phyloP scores from a whole-genome alignment of 2,329 filamentous ascomycete genomes.

The Talaromyces sp. region DNA sequence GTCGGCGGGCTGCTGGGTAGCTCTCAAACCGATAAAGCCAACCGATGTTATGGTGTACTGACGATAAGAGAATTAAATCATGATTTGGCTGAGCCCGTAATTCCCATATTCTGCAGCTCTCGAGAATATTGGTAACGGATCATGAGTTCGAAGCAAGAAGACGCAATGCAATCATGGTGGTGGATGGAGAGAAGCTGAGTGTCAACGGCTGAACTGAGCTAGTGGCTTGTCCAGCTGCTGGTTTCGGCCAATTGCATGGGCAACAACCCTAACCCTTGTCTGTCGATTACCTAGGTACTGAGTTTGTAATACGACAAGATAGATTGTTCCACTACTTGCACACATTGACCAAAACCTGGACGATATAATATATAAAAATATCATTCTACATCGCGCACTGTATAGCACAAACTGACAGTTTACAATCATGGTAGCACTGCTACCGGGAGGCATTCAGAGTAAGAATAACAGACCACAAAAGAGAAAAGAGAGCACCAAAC shows the following conservation, averaged over 20 bases:
- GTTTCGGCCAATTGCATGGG: not conserved
- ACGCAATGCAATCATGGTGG: not conserved
- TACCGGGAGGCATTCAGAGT: not conserved
- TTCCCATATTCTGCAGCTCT: not conserved
- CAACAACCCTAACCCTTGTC: not conserved
- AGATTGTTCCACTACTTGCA: too few relatives aligned
- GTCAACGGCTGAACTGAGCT: not conserved
- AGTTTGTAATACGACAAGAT: too few relatives aligned
- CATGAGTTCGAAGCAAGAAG: not conserved
- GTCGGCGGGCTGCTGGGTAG: not conserved
- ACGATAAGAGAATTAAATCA: not conserved
- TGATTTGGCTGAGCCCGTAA: not conserved
- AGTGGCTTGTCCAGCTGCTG: slow-evolving; percentile 1
- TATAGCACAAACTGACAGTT: not conserved
- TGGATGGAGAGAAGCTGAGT: not conserved
- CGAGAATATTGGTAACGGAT: not conserved
- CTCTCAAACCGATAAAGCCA: not conserved
- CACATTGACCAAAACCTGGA: not conserved
- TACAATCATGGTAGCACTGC: slow-evolving; percentile 5
- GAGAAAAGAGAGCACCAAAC: not conserved
- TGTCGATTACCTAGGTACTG: too few relatives aligned
- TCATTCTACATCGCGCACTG: slow-evolving; percentile 1
- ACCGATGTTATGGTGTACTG: not conserved
- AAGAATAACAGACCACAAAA: slow-evolving; percentile 1
- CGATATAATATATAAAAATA: not conserved